Evolutionary conservation across 2,329 filamentous ascomycete genomes (phyloP), one percentile per base, ranked within the genome.

Genomic region (Neonectria hederae): DNA sequence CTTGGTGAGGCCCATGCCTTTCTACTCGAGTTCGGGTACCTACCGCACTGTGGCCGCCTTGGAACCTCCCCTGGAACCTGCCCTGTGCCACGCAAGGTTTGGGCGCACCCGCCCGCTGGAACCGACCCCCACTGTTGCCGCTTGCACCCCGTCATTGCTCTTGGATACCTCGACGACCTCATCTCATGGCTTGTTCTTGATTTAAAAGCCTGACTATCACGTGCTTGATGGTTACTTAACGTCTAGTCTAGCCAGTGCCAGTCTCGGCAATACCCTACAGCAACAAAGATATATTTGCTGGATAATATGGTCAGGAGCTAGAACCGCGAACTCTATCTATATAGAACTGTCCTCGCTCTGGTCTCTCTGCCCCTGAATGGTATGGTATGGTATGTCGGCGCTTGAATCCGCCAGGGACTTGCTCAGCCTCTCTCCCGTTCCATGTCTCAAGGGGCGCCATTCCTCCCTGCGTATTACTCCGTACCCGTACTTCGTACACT

Each of bases 341-440:
- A 30, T 17, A 30, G 0, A 19, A 19, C n/a, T 28, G 35, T n/a
- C 35, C 40, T 48, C 52, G 19, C 30, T 49, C 54, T 62, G 24
- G 40, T 62, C 69, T 60, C 52, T 60, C 52, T 52, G 55, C 56
- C 61, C 65, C 63, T 59, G 68, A 70, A 35, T 35, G 13, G 32
- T 67, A 70, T 58, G 56, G 28, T 28, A 28, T 28, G 28, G 28
- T 10, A 28, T 28, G 28, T 70, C 68, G 65, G 68, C 68, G 65
- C 63, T 66, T 65, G 43, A 55, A 43, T 59, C 48, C 62, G 32
- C 19, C 49, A 30, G 30, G 49, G 51, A 10, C 58, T 48, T 68
- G 56, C 68, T 70, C 66, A 69, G 68, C 68, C 68, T 67, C 68
- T 65, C 68, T 59, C 42, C 22, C 28, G 45, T 54, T 42, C 45